Base-by-base conservation (phyloP, 2,329 filamentous ascomycete species). In the Plenodomus tracheiphilus region DNA sequence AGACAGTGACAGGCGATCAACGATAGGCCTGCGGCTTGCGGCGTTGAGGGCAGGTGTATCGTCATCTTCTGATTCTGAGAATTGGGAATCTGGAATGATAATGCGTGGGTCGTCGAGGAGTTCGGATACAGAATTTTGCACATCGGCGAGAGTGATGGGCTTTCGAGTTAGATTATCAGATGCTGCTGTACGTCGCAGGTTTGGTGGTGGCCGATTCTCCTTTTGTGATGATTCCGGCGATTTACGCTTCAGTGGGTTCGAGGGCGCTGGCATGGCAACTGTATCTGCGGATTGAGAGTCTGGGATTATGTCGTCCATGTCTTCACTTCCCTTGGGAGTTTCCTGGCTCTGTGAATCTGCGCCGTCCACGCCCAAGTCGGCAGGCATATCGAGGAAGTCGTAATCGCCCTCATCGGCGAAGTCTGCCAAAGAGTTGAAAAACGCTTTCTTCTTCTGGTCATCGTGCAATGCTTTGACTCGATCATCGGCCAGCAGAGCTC, bases 361-460 rank as follows among this genome's bases (percentile, higher is more conserved):
- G 10, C 48, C 51, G 17, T 60, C 54, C 15, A 53, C 40, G 35
- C 53, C 53, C 39, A 56, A 47, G 16, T 76, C 72, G 32, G 58
- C 64, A 25, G 75, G 70, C 58, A 83, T 78, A 38, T 86, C 82
- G 8, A 91, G 74, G 62, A 96, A 87, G 58, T 92, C 88, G 71
- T 88, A 82, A 46, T 94, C 86, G 39, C 89, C 88, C 51, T 81
- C 79, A 18, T 80, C 79, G 49, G 86, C 88, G 41, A 83, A 83
- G 66, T 97, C 92, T 63, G 96, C 91, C 43, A 99, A 89, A 6
- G 91, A 91, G 56, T 85, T 86, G 60, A 99, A 81, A 76, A 99
- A 99, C 0, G 94, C 94, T 53, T 88, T 82, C 68, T 91, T 93
- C 68, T 93, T 92, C 2, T 89, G 89, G 62, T 95, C 91, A 68